Evolutionary conservation across 805 yeast genomes (phyloP), one percentile per base, ranked within the genome.

Genomic region (Sugiyamaella valdiviana): DNA sequence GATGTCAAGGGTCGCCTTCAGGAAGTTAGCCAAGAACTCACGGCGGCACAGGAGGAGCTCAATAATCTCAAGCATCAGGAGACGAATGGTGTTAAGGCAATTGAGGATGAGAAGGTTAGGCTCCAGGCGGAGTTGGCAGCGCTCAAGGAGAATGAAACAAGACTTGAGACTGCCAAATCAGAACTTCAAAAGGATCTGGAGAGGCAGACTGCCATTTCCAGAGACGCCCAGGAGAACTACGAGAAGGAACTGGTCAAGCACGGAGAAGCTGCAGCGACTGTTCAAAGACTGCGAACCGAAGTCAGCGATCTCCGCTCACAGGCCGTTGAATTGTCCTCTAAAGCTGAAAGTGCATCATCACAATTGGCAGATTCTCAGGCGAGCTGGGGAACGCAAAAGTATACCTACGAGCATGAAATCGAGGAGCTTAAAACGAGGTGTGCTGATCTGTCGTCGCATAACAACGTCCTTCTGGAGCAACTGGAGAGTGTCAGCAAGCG

Each of bases 381-480:
- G 22, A 70, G 72, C 44, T 77, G 82, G 79, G 70, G 67, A 2
- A 41, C 66, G 2, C 77, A 76, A 56, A 72, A 65, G 55, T 39
- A 57, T 1, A 62, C 64, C 1, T 63, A 72, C 22, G 79, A 76
- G 47, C 74, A 71, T 39, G 78, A 79, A 46, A 59, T 83, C 40
- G 70, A 66, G n/a, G 54, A 62, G 19, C 65, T 76, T 6, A 72
- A 70, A 19, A 55, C 64, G 2, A 75, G 79, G 51, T 58, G 77
- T 21, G 72, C 76, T 19, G 89, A 82, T 45, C 65, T 85, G 36
- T 69, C 76, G 12, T 71, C 77, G n/a, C 95, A 86, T 61, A 85
- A 86, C 60, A 70, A 77, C 43, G 70, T 85, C 4, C 67, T 87
- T 15, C 74, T 82, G 51, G 81, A 80, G 53, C 93, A 86, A 63